phyloP scores from a whole-genome alignment of 2,329 filamentous ascomycete genomes.

The Cercospora berteroae region DNA sequence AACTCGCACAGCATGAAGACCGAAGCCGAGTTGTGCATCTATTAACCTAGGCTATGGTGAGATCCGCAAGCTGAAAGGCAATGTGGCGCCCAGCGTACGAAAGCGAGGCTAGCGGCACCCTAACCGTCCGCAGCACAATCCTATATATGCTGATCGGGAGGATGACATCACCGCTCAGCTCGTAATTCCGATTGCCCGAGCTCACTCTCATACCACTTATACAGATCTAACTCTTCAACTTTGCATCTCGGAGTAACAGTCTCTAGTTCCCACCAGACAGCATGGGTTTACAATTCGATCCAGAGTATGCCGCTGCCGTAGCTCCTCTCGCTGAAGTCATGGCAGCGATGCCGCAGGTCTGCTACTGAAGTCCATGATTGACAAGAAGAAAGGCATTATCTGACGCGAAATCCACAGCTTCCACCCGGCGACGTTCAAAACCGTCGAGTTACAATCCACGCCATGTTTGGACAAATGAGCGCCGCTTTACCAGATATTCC shows the following conservation, averaged over 20 bases:
- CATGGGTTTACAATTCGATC: conserved; percentile 19
- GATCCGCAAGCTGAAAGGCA: background rate
- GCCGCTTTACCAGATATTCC: conserved; percentile 9
- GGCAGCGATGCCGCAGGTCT: conserved; percentile 1
- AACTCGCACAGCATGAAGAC: background rate
- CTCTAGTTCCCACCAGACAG: background rate
- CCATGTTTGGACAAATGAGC: conserved; percentile 1
- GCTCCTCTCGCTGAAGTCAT: conserved; percentile 18
- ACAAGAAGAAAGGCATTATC: background rate
- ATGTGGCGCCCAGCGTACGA: background rate
- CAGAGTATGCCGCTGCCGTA: conserved; percentile 19
- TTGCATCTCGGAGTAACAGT: background rate
- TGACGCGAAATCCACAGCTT: conserved; percentile 2
- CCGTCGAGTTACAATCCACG: conserved; percentile 12
- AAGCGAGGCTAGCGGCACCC: background rate
- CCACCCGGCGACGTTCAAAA: conserved; percentile 21
- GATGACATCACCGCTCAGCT: background rate
- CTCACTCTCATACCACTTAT: background rate
- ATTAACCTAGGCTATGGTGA: background rate
- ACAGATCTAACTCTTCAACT: background rate
- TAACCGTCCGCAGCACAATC: background rate
- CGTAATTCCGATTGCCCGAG: background rate
- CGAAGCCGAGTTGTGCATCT: background rate
- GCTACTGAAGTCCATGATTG: background rate
- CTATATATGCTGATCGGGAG: background rate